Base-by-base conservation (phyloP, 305 asterid genomes). In the Caryopteris hybrid region DNA sequence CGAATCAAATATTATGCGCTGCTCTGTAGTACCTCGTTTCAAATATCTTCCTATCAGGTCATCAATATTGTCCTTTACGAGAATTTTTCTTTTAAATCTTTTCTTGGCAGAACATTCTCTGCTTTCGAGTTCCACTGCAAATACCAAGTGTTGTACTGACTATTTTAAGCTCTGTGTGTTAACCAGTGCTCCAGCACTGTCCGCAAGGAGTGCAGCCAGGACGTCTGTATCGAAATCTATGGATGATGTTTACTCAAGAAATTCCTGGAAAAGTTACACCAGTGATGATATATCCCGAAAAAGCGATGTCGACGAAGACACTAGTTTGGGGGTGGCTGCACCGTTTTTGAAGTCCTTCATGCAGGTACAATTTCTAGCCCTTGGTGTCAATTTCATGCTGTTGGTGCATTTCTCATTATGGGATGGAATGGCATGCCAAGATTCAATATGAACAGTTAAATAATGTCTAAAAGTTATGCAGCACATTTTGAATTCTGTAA, bases 31-130 rank as follows among this genome's bases (percentile, higher is more conserved):
- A 48, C 96, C 99, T 69, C 99, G 97, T 71, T 95, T 91, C 84
- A 95, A 89, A 74, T 95, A 95, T 82, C 96, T 95, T 74, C 99
- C 98, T 68, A 91, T 95, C 88, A 95, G 99, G 99, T 94, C 69
- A 74, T 39, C 25, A 70, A 56, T 59, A 41, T 27, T 74, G 41
- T 72, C 78, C 78, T 76, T 70, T 41, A 6, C 47, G 34, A 29
- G 58, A 65, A 31, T 50, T 39, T 39, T 17, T 36, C n/a, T 61
- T 50, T 8, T 38, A 38, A n/a, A 13, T 36, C 33, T 45, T 38
- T 17, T 53, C 25, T 34, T 59, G 43, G 13, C 1, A 17, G 42
- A 51, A 46, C 43, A 60, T 71, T n/a, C 45, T 60, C 20, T 72
- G 58, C 46, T 1, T 58, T 54, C 31, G 14, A 52, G 41, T 34